Conservation (phyloP, 2,329 filamentous ascomycete genomes). For the Stagonosporopsis rhizophila region DNA sequence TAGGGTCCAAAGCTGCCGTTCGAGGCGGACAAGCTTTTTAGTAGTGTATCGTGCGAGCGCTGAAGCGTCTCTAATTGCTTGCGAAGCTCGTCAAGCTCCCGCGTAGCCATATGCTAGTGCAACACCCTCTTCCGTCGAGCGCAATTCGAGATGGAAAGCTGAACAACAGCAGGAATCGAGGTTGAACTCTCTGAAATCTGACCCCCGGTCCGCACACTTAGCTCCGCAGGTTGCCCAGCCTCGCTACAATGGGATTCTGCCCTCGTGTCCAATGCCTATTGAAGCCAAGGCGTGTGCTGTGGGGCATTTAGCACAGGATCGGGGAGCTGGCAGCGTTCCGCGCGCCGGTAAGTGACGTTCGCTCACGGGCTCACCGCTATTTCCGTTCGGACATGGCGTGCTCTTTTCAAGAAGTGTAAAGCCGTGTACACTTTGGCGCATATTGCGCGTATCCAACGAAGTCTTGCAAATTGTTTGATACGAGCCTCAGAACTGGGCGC, state of each 20-base stretch:
- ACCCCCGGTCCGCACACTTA: constrained; percentile 25
- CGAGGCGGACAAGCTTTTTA: constrained; percentile 39
- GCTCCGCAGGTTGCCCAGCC: constrained; percentile 29
- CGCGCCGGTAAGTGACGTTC: constrained; percentile 15
- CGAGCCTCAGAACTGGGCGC: not conserved
- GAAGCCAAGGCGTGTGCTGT: constrained; percentile 21
- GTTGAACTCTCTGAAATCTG: constrained; percentile 11
- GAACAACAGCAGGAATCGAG: constrained; percentile 7
- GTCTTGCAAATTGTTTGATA: not conserved
- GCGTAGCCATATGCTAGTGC: constrained; percentile 32
- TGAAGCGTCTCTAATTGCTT: constrained; percentile 45
- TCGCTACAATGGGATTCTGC: constrained; percentile 16
- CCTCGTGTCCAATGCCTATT: constrained; percentile 26
- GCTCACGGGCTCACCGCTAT: constrained; percentile 32
- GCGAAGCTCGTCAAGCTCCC: constrained; percentile 41
- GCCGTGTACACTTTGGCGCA: not conserved
- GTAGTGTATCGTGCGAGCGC: constrained; percentile 39
- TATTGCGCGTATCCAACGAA: not conserved
- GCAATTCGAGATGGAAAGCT: constrained; percentile 9
- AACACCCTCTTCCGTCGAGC: constrained; percentile 9
- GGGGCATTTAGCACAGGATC: constrained; percentile 12
- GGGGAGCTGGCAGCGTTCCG: constrained; percentile 16
- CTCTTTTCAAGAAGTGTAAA: not conserved
- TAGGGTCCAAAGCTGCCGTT: constrained; percentile 37
- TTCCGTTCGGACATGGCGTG: constrained; percentile 22